A percentile compares a stretch with the other conserved stretches of the same genome.
phyloP scores from a whole-genome alignment of 257 asterid species.

The Thymus mandschuricus region DNA sequence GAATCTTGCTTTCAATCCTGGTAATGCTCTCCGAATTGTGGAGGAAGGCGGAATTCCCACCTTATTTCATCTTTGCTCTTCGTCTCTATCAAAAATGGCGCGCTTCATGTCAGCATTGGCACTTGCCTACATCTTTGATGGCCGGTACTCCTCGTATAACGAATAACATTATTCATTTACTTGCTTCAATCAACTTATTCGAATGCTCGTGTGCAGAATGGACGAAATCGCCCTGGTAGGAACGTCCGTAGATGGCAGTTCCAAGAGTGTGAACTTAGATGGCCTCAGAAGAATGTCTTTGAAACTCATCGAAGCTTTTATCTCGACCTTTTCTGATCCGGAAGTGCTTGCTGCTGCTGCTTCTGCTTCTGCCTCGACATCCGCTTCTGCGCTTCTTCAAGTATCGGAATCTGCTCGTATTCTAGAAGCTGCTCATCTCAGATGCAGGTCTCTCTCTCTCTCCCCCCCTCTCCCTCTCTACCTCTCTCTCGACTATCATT shows the following conservation, averaged over 20 bases:
- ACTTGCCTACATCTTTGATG: constrained; percentile 88
- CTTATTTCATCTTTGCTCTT: constrained; percentile 69
- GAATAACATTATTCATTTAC: background rate
- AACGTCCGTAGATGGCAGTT: constrained; percentile 37
- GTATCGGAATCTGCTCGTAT: constrained; percentile 76
- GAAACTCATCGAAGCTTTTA: constrained; percentile 67
- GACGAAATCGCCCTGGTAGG: constrained; percentile 58
- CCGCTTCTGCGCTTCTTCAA: constrained; percentile 74
- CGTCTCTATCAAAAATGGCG: constrained; percentile 86
- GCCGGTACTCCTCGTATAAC: constrained; percentile 53
- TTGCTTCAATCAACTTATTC: background rate
- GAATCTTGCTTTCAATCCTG: constrained; percentile 94
- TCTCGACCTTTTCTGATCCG: constrained; percentile 60
- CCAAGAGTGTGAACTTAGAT: constrained; percentile 62
- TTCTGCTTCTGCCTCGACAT: constrained; percentile 49
- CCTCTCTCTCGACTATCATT: background rate
- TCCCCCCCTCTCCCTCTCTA: constrained; percentile 16
- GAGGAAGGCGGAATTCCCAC: constrained; percentile 91
- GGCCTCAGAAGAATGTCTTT: constrained; percentile 73
- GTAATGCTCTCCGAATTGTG: constrained; percentile 84
- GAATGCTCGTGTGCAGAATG: constrained; percentile 56
- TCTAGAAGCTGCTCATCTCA: constrained; percentile 84
- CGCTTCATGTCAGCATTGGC: constrained; percentile 97
- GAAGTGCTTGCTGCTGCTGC: constrained; percentile 78
- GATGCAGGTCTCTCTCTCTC: constrained; percentile 70